Evolutionary conservation across 2,329 filamentous ascomycete species (phyloP), one percentile per base, ranked within the genome.

Genomic region (Cytospora leucostoma): DNA sequence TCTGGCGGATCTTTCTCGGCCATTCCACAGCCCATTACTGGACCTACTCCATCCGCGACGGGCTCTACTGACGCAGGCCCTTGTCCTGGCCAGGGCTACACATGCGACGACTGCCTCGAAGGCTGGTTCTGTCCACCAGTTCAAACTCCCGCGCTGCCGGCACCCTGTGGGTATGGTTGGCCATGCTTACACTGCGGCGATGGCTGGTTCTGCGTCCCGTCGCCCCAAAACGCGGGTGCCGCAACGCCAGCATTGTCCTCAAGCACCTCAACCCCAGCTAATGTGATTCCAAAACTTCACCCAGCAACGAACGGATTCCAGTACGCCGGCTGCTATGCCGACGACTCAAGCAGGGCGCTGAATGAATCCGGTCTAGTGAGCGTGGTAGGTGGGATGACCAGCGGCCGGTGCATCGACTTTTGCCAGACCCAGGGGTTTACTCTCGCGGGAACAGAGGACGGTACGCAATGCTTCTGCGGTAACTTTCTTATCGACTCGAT

Each of bases 371-470:
- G 62, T 32, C 32, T 62, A 4, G 27, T 59, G 44, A 13, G 35
- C 44, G 40, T 47, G 11, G 38, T 32, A 12, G 55, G 62, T 19
- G 62, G 59, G 7, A 66, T 66, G 65, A 64, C 65, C 10, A 66
- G 61, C 37, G 65, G 52, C 19, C 47, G 19, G 27, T 85, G 84
- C 68, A 75, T 83, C 56, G 70, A 74, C 6, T 79, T 81, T 70
- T 87, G 84, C 71, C 72, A 77, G 8, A 67, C 67, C 38, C 71
- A 72, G 52, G 80, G 81, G 10, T 83, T 74, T 66, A 67, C 72
- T 47, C 73, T 82, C 62, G 80, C 82, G 0, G 81, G 80, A 32
- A 82, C 80, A 19, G 80, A 83, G 68, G 79, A 79, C 33, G 77
- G 76, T 38, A 75, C 76, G 27, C 74, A 78, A 65, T 84, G 81